Evolutionary conservation across 2,329 filamentous ascomycete species (phyloP).

Genomic region (Fusarium buharicum): DNA sequence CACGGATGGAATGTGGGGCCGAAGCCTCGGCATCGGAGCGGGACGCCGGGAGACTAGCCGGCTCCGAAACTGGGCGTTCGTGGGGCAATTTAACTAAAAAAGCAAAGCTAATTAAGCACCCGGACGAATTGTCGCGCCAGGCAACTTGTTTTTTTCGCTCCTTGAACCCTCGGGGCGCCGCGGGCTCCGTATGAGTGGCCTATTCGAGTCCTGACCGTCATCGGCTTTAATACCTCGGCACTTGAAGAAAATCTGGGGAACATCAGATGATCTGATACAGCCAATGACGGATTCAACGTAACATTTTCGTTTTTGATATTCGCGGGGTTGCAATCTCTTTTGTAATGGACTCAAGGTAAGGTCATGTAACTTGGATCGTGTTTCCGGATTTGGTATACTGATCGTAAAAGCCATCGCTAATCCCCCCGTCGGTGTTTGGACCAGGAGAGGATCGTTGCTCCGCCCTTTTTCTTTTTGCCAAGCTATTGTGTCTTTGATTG

Average conservation of each 20-base stretch:
- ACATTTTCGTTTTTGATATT: not conserved
- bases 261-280: not conserved
- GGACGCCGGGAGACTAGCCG: not conserved
- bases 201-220: conserved; percentile 8
- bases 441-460: conserved; percentile 6
- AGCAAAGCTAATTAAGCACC: not conserved
- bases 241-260: conserved; percentile 24
- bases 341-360: conserved; percentile 3
- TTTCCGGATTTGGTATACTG: conserved; percentile 38
- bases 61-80: not conserved
- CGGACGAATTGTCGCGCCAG: too few species aligned
- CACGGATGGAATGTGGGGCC: conserved; percentile 30
- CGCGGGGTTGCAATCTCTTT: not conserved
- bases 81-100: conserved; percentile 1
- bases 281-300: not conserved
- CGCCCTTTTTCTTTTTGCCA: not conserved
- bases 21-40: conserved; percentile 10
- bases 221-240: conserved; percentile 9
- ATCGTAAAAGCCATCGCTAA: conserved; percentile 18
- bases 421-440: conserved; percentile 8
- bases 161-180: conserved; percentile 22
- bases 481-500: not conserved
- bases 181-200: conserved; percentile 17
- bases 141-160: too few species aligned
- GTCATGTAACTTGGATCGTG: not conserved